Base-by-base conservation (phyloP, 495 filamentous ascomycete species). In the Oidiodendron maius region DNA sequence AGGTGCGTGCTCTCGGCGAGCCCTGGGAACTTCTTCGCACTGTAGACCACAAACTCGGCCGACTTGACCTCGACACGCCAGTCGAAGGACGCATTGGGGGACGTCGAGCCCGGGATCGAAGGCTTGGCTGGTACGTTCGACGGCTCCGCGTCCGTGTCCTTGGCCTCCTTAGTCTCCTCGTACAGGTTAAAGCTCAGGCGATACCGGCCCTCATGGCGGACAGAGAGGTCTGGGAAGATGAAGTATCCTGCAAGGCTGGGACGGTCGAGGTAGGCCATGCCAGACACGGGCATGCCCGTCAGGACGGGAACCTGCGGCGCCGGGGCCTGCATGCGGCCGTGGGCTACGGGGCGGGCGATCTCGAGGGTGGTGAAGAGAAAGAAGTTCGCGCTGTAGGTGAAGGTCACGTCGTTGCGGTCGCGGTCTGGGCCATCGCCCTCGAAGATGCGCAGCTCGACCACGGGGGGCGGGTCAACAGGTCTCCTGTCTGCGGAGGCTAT, bases 21-120 rank as follows among this genome's bases (percentile, higher is more conserved):
- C 10, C 93, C 93, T 30, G 93, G 93, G 71, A 98, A 98, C 71
- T 96, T 98, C 81, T 98, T 98, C 20, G 93, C 93, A 57, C 90
- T 96, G 71, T 82, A 98, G 9, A 97, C 94, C 4, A 75, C 81
- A 62, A 98, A 98, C 1, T 87, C 83, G 17, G 73, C 67, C 0
- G 91, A 94, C 67, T 94, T 89, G 48, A 96, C 87, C 61, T 96
- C 89, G 67, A 96, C 72, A n/a, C 94, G 32, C 51, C 55, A 61
- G 35, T 61, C 55, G 40, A 61, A 61, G 1, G 56, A 56, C 1
- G 49, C 18, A 15, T 52, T 50, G 5, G 48, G 46, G 2, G 20
- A 50, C 67, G 65, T 2, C 67, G 72, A 3, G 56, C 56, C 25
- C 9, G 26, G 8, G 0, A 68, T 57, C 46, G 71, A 72, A 1